Evolutionary conservation across 305 asterid genomes (phyloP), one percentile per base, ranked within the genome.

Genomic region (Solanum hybrid): DNA sequence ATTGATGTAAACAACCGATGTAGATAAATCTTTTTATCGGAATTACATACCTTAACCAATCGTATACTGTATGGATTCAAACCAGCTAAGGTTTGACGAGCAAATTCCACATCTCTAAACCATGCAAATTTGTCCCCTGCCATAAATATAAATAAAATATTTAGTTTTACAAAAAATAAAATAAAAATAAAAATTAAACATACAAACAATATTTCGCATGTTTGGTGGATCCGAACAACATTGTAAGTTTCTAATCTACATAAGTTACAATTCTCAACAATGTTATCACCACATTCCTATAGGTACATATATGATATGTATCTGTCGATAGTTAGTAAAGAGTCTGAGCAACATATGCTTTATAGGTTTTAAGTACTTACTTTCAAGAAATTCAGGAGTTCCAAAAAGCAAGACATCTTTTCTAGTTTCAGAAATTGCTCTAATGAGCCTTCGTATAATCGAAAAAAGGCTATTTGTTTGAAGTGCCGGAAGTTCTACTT

Each of bases 61-160:
- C 93, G 84, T 89, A 97, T 93, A 91, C 93, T 16, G 31, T 89
- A 92, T 31, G 99, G 98, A 81, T 97, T 97, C 37, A 93, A 16
- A 87, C 99, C 99, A 1, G 99, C 98, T 37, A 97, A 92, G 18
- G 98, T 95, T 92, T 97, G 98, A n/a, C 98, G 94, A 42, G 94
- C 93, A 86, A 97, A 96, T 88, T 97, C 99, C 22, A 91, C 92
- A 90, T 97, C 98, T 83, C 93, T 95, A 61, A 94, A 33, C 99
- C 99, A 97, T 28, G 95, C 89, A 94, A 97, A 95, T 82, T 88
- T 92, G 87, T 97, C 97, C 87, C 97, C 99, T 97, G 93, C 89
- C 89, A 61, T 42, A 67, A 77, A 75, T 51, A 89, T 61, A n/a
- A 69, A 35, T 36, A 79, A 11, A 73, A 40, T 42, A 36, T 39